Percentiles rank a stretch among this genome's conserved stretches.
Evolutionary conservation across 75 land plant genomes (phyloP).

Genomic region (Cunninghamia lanceolata): DNA sequence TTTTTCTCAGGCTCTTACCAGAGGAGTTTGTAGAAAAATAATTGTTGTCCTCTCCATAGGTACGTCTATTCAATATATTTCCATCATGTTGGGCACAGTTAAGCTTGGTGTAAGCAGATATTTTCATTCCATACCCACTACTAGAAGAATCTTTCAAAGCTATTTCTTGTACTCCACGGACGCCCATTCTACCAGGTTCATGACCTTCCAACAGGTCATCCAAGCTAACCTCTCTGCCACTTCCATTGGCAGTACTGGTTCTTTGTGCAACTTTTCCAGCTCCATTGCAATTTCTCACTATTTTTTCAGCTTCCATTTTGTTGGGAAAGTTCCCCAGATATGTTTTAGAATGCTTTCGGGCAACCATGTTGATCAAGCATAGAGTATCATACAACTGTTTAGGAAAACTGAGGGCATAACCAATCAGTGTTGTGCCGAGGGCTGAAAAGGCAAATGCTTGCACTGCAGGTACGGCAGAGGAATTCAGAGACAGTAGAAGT

Average conservation of each 20-base stretch:
- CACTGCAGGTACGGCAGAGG: conserved; percentile 54
- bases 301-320: too few species aligned
- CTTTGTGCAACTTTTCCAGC: too few species aligned
- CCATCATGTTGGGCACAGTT: background rate
- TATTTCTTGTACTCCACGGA: background rate
- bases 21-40: background rate
- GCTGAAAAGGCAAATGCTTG: conserved; percentile 24
- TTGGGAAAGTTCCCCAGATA: background rate
- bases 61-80: background rate
- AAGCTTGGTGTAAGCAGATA: background rate
- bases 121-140: background rate
- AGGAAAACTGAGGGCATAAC: conserved; percentile 55
- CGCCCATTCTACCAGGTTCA: too few species aligned
- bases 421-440: conserved; percentile 60
- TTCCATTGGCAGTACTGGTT: background rate
- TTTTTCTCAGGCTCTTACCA: background rate
- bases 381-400: conserved; percentile 24
- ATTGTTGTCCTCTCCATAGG: background rate
- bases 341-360: too few species aligned
- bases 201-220: background rate
- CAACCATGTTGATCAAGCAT: conserved; percentile 21
- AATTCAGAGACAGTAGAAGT: background rate
- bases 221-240: background rate
- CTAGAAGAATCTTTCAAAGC: background rate
- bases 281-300: too few species aligned